Conservation (phyloP, 305 asterid genomes). For the Fraxinus floribunda region DNA sequence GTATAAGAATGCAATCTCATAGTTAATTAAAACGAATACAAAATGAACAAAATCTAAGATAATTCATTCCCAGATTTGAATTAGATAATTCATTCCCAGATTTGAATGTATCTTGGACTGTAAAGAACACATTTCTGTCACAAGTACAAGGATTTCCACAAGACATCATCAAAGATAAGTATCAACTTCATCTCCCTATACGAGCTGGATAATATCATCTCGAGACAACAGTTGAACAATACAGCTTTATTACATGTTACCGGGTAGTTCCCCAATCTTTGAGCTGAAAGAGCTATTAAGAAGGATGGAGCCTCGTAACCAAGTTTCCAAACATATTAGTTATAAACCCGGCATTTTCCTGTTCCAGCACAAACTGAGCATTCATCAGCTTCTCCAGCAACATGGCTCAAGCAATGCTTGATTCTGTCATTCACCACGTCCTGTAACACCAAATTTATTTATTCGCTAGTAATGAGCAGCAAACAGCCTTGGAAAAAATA, state of each 20-base stretch:
- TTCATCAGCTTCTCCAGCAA: slow-evolving; percentile 78
- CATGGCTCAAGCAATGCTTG: slow-evolving; percentile 80
- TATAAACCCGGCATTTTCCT: slow-evolving; percentile 68
- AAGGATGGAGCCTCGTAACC: not conserved
- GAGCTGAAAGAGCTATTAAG: not conserved
- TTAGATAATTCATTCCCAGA: not conserved
- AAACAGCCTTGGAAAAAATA: not conserved
- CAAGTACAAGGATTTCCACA: not conserved
- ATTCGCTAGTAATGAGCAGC: not conserved
- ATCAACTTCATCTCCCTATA: not conserved
- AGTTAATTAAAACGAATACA: not conserved
- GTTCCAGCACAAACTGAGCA: slow-evolving; percentile 94
- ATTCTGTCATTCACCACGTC: slow-evolving; percentile 88
- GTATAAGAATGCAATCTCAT: not conserved
- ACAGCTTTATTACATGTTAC: not conserved
- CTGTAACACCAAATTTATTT: slow-evolving; percentile 40
- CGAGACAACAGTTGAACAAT: not conserved
- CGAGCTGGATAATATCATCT: not conserved
- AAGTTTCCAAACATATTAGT: slow-evolving; percentile 14
- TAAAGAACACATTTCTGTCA: not conserved
- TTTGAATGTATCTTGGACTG: not conserved
- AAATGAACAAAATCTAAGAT: not conserved
- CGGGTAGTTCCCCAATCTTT: not conserved
- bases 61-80: not conserved
- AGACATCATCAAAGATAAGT: not conserved